Conservation (phyloP, 176 grass and related monocot genomes). For the Aechmea fasciata region DNA sequence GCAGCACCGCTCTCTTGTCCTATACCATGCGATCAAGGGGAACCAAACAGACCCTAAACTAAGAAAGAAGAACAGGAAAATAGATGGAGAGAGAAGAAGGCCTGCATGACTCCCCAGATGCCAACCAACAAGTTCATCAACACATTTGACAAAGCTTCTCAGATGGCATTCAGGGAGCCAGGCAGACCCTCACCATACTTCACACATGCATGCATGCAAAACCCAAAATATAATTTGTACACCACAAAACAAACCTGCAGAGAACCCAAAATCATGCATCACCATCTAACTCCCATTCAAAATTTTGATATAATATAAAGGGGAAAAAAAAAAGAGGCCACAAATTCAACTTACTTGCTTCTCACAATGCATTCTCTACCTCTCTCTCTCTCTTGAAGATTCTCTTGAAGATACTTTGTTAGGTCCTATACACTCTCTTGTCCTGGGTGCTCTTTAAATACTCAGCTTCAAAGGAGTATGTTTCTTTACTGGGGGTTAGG, state of each 20-base stretch:
- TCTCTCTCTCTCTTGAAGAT: no score
- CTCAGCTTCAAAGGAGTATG: no score
- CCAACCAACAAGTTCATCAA: constrained; percentile 13
- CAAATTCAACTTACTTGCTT: background rate
- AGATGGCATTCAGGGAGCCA: constrained; percentile 23
- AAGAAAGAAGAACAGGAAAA: background rate
- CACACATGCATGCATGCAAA: no score
- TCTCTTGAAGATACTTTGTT: no score
- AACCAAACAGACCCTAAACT: background rate
- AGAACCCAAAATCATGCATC: no score
- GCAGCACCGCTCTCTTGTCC: no score
- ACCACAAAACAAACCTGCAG: no score
- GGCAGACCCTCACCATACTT: background rate
- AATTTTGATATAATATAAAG: background rate
- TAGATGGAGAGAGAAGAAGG: background rate
- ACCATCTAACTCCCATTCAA: no score
- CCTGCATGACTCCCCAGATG: constrained; percentile 13
- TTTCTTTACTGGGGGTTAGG: background rate
- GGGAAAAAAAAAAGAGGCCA: background rate
- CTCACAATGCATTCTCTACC: background rate
- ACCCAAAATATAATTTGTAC: no score
- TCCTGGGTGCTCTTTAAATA: no score
- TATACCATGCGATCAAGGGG: no score
- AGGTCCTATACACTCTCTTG: no score
- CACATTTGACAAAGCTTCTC: background rate